Evolutionary conservation across 192 early-diverging fungal species (phyloP), one percentile per base, ranked within the genome.

Genomic region (Coemansia javaensis): DNA sequence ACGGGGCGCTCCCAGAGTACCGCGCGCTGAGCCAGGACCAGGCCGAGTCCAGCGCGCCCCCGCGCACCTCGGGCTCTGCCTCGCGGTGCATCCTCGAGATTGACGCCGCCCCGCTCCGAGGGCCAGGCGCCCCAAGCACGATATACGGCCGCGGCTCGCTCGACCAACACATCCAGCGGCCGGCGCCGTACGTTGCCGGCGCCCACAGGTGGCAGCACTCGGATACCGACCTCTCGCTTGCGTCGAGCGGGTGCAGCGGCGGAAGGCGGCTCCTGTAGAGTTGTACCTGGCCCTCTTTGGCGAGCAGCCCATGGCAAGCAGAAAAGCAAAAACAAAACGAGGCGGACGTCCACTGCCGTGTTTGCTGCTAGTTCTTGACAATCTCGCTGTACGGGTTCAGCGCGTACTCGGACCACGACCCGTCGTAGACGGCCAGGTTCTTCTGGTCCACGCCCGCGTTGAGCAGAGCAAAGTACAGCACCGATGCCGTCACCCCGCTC

Each of bases 401-500:
- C 17, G 90, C 90, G 57, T 90, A 96, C 41, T 96, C 91, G 7
- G 88, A 81, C 93, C 93, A 96, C 36, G 84, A 85, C 2, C 93
- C 93, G 53, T 96, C 93, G 75, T 85, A 96, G 5, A 94, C 72
- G 7, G 85, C 63, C 8, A 94, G 51, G 18, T 83, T 53, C 32
- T 66, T 50, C 20, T 81, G 77, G 24, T 21, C 24, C 0, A 69
- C 44, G 6, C 90, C 90, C 11, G 83, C 61, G 21, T 78, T 63
- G 18, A 90, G 83, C 41, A 93, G 67, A 0, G 90, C 87, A 53
- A 93, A 64, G 59, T 86, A 90, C 0, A 93, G 49, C n/a, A 85
- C 80, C 4, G 87, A 71, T 1, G 93, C 93, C 0, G 90, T 93
- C 13, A 95, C 84, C 17, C 90, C 90, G 57, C 87, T 90, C 44